phyloP scores from a whole-genome alignment of 140 eudicot genomes.

The Bidens hawaiensis region DNA sequence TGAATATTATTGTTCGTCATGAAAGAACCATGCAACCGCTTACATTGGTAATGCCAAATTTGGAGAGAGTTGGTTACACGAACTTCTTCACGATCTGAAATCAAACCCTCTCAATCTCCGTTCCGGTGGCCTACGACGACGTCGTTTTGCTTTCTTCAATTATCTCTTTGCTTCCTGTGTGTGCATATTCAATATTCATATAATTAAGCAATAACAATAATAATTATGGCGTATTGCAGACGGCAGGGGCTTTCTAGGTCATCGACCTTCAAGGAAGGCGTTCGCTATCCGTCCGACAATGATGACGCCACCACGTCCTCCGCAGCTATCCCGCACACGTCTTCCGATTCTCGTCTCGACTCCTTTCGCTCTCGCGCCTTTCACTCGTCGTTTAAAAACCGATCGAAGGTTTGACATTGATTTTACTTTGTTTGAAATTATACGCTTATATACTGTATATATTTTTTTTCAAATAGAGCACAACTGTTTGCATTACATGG shows the following conservation, averaged over 20 bases:
- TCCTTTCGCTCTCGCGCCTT: neutral
- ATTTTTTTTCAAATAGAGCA: too few relatives aligned
- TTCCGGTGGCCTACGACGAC: conserved; percentile 21
- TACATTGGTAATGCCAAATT: too few relatives aligned
- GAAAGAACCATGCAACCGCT: neutral
- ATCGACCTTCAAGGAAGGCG: conserved; percentile 55
- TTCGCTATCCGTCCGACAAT: conserved; percentile 8
- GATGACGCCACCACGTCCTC: conserved; percentile 22
- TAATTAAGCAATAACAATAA: too few relatives aligned
- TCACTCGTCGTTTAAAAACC: conserved; percentile 18
- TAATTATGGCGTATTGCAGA: conserved; percentile 47
- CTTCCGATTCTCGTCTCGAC: neutral
- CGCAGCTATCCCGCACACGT: conserved; percentile 29
- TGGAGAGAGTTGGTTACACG: conserved; percentile 18
- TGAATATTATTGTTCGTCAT: neutral
- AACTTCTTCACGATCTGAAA: conserved; percentile 18
- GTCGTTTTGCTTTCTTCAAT: neutral
- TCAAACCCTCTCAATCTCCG: conserved; percentile 18
- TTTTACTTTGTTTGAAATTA: neutral
- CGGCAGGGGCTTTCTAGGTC: conserved; percentile 33
- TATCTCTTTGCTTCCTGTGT: too few relatives aligned
- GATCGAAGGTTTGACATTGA: conserved; percentile 29
- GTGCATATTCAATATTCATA: neutral
- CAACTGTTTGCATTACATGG: too few relatives aligned
- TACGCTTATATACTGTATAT: too few relatives aligned